Evolutionary conservation across 2,329 filamentous ascomycete species (phyloP), one percentile per base, ranked within the genome.

Genomic region (Cercospora sp.): DNA sequence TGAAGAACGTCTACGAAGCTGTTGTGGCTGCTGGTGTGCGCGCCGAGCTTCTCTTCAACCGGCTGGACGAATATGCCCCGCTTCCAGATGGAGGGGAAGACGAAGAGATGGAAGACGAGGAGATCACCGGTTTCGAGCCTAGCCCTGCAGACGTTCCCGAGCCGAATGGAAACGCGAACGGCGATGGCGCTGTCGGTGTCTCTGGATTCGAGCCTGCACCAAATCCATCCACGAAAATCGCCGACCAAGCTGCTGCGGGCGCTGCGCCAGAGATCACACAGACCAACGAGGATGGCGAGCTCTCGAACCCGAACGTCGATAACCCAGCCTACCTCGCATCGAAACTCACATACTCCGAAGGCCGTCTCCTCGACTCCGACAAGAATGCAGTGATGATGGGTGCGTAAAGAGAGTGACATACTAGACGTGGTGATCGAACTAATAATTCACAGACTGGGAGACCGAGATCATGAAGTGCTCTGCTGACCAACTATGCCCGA

Each of bases 21-120:
- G 92, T 94, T 78, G 91, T 98, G 7, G 91, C 94, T 77, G 94
- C 94, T 2, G 95, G 95, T 16, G 92, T 97, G 65, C 86, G 94
- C 62, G 94, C 94, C 0, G 95, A 98, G 84, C 83, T 98, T 78
- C 82, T 99, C 18, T 87, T 98, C 75, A 90, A 89, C 69, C 81
- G 95, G 58, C 82, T 98, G 77, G 93, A 94, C 57, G 90, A 89
- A 13, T 98, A 97, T 75, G 90, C 94, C 79, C 83, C 84, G 77
- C 83, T 97, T 5, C 85, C 82, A 1, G 90, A 88, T 3, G 85
- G 81, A 0, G 85, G 82, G 33, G 86, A 85, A 13, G 80, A 80
- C 0, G 80, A 82, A 0, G 84, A 84, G 13, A 83, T 82, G 1
- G 70, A 73, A 58, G 75, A 78, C 18, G 76, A 77, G 18, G 72